These are phyloP conservation scores for Pseudisothecium myosuroides DNA, from an alignment of 225 moss, liverwort and hornwort genomes.

Conservation along the genomic window DNA sequence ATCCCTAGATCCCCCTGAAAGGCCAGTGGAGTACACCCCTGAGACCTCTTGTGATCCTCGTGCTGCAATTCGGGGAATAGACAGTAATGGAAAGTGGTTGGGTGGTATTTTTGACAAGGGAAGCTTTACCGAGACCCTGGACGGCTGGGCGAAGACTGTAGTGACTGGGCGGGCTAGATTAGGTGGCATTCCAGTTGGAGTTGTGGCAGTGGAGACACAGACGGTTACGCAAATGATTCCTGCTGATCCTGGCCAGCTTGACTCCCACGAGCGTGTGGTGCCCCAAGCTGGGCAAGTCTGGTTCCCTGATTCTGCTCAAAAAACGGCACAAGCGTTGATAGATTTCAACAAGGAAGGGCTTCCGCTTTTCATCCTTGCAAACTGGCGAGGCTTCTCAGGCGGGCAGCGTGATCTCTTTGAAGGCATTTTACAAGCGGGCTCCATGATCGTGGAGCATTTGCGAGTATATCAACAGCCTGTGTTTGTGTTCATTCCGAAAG, in stretches of 20 bases:
- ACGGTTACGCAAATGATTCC: conserved; percentile 84
- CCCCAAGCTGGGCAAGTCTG: conserved; percentile 98
- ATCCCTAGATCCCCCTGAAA: conserved; percentile 46
- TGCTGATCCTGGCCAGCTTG: conserved; percentile 90
- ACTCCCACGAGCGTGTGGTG: conserved; percentile 88
- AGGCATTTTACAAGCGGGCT: conserved; percentile 92
- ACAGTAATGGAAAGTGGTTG: conserved; percentile 66
- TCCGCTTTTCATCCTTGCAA: conserved; percentile 87
- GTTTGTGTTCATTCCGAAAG: conserved; percentile 94
- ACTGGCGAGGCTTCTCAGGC: conserved; percentile 98
- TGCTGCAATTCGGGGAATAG: conserved; percentile 73
- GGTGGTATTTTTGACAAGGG: conserved; percentile 94
- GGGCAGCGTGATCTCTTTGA: conserved; percentile 95
- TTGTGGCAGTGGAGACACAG: conserved; percentile 93
- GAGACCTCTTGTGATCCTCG: conserved; percentile 86
- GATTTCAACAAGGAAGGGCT: conserved; percentile 98
- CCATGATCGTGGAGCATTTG: conserved; percentile 93
- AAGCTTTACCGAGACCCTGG: conserved; percentile 87
- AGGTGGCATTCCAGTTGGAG: conserved; percentile 84
- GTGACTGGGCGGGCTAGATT: conserved; percentile 86
- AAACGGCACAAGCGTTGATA: conserved; percentile 83
- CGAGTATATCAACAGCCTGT: conserved; percentile 85
- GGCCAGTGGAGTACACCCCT: conserved; percentile 70
- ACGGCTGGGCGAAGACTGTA: conserved; percentile 94
- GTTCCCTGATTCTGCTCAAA: conserved; percentile 95